A percentile compares a stretch with the other conserved stretches of the same genome.
These are phyloP conservation scores for Aspergillus funiculosus DNA, from an alignment of 495 filamentous ascomycete species.

Conservation along the genomic window DNA sequence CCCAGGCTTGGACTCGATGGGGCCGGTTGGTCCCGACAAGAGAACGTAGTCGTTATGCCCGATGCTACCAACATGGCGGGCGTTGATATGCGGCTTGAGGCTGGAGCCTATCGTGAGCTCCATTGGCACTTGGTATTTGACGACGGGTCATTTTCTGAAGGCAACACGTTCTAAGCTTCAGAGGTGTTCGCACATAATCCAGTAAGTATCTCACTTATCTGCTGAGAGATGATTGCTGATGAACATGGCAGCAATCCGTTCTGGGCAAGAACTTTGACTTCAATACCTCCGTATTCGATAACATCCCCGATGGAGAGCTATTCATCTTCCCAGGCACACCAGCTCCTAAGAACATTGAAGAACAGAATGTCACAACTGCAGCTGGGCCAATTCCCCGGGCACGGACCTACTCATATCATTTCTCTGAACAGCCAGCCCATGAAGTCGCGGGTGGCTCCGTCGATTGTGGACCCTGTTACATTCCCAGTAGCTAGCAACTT, in stretches of 20 bases:
- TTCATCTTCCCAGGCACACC: slow-evolving; percentile 67
- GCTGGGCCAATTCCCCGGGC: slow-evolving; percentile 50
- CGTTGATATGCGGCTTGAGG: slow-evolving; percentile 70
- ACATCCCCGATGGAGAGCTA: slow-evolving; percentile 54
- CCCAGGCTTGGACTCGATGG: slow-evolving; percentile 46
- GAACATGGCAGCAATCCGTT: slow-evolving; percentile 41
- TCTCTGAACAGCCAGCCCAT: slow-evolving; percentile 55
- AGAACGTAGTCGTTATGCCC: slow-evolving; percentile 59
- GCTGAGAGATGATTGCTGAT: not conserved
- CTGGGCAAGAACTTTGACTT: slow-evolving; percentile 58
- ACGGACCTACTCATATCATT: slow-evolving; percentile 60
- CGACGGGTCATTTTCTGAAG: slow-evolving; percentile 62
- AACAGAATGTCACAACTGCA: slow-evolving; percentile 57
- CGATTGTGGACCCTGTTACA: slow-evolving; percentile 54
- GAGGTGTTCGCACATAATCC: slow-evolving; percentile 58
- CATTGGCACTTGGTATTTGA: slow-evolving; percentile 76
- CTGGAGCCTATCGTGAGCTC: slow-evolving; percentile 60
- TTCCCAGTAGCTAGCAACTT: slow-evolving; percentile 59
- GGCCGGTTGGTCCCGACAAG: slow-evolving; percentile 65
- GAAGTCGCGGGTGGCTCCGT: slow-evolving; percentile 57
- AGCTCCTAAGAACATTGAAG: slow-evolving; percentile 52
- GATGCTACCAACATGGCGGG: slow-evolving; percentile 64
- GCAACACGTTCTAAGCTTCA: slow-evolving; percentile 61
- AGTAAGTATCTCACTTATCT: slow-evolving; percentile 12
- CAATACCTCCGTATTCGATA: slow-evolving; percentile 48